Evolutionary conservation across 805 yeast species (phyloP).

Genomic region (Nakazawaea wyomingensis): DNA sequence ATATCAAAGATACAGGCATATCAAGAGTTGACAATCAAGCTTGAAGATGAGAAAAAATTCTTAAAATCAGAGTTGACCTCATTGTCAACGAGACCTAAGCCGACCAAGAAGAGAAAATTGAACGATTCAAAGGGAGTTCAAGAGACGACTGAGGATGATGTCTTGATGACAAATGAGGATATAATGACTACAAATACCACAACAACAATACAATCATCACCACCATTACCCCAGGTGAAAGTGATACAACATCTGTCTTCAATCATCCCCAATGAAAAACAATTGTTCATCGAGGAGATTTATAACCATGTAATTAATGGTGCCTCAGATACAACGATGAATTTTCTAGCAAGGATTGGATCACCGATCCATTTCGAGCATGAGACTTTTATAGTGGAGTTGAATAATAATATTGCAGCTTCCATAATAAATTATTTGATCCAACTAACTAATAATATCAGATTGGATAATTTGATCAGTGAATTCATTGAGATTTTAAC

Average conservation of each 20-base stretch:
- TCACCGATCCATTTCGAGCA: conserved; percentile 24
- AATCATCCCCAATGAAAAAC: conserved; percentile 32
- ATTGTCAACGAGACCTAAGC: conserved; percentile 20
- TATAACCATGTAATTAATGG: conserved; percentile 33
- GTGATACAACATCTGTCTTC: conserved; percentile 25
- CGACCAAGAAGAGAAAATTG: conserved; percentile 21
- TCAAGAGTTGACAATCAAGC: conserved; percentile 31
- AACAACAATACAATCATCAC: background rate
- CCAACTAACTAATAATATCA: conserved; percentile 31
- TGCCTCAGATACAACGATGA: conserved; percentile 25
- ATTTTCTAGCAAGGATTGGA: conserved; percentile 28
- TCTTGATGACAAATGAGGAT: background rate
- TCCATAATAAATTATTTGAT: conserved; percentile 38
- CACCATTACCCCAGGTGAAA: conserved; percentile 11
- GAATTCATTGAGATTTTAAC: conserved; percentile 33
- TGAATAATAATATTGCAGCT: conserved; percentile 23
- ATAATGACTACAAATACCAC: conserved; percentile 10
- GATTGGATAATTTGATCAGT: conserved; percentile 47
- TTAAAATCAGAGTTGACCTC: conserved; percentile 42
- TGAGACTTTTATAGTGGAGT: conserved; percentile 23
- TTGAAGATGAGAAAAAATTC: conserved; percentile 54
- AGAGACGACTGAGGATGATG: conserved; percentile 8
- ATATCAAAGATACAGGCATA: conserved; percentile 20
- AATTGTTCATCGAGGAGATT: conserved; percentile 31
- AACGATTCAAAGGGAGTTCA: conserved; percentile 5